A percentile compares a stretch with the other conserved stretches of the same genome.
Evolutionary conservation across 179 eudicot genomes (phyloP).

Genomic region (Dionaea muscipula): DNA sequence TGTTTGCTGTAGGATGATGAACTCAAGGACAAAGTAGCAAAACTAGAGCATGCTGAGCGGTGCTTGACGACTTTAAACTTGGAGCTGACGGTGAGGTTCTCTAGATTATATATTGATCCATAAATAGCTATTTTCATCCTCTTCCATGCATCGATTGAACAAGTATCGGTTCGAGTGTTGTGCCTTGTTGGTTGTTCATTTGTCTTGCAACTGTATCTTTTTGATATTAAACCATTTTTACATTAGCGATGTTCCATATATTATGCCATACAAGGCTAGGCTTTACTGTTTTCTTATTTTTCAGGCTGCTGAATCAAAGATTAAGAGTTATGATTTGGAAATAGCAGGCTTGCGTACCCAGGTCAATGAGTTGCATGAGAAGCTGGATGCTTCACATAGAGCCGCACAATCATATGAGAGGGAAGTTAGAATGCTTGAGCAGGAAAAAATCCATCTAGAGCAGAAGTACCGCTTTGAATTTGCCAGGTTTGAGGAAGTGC

Average conservation of each 20-base stretch:
- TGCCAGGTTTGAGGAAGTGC: conserved; percentile 61
- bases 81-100: conserved; percentile 62
- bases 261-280: too few species aligned
- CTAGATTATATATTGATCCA: neutral
- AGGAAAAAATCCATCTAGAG: conserved; percentile 63
- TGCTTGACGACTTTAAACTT: conserved; percentile 62
- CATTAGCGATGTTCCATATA: too few species aligned
- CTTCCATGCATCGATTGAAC: too few species aligned
- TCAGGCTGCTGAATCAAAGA: conserved; percentile 79
- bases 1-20: conserved; percentile 62
- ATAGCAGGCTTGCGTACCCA: conserved; percentile 34
- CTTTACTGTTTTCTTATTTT: neutral
- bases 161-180: too few species aligned
- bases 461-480: conserved; percentile 68
- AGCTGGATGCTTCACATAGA: conserved; percentile 46
- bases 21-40: conserved; percentile 58
- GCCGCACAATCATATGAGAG: conserved; percentile 60
- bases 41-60: conserved; percentile 74
- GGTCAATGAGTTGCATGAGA: conserved; percentile 50
- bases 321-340: conserved; percentile 53
- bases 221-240: too few species aligned
- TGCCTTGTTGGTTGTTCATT: too few species aligned
- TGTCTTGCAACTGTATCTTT: too few species aligned
- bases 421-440: conserved; percentile 66
- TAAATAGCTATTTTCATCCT: neutral